phyloP scores from a whole-genome alignment of 2,329 filamentous ascomycete species.

The Ceratocystis alfenasii region DNA sequence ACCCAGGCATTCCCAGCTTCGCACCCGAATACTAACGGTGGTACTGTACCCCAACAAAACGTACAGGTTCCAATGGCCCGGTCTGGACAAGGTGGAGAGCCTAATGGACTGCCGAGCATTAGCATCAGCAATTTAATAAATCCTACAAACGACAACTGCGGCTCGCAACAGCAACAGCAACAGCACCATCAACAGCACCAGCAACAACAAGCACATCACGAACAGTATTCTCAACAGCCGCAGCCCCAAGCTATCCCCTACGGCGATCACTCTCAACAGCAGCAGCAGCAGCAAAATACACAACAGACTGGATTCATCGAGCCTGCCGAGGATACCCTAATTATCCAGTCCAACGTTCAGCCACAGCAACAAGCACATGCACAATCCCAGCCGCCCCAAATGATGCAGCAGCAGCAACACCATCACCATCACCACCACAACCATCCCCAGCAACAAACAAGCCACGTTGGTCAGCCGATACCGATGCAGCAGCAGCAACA shows the following conservation, averaged over 20 bases:
- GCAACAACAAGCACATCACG: constrained; percentile 17
- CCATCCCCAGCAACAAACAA: constrained; percentile 50
- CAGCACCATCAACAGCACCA: constrained; percentile 19
- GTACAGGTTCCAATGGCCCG: constrained; percentile 8
- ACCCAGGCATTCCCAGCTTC: constrained; percentile 8
- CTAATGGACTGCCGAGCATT: constrained; percentile 27
- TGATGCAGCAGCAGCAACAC: constrained; percentile 15
- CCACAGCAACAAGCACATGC: constrained; percentile 20
- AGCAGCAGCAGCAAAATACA: constrained; percentile 38
- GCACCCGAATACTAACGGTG: constrained; percentile 3
- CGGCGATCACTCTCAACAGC: constrained; percentile 28
- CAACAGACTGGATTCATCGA: constrained; percentile 19
- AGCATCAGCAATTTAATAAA: constrained; percentile 27
- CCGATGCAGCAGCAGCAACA: constrained; percentile 18
- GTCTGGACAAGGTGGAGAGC: constrained; percentile 16
- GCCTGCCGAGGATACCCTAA: constrained; percentile 22
- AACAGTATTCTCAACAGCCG: not conserved
- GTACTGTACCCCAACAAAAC: constrained; percentile 6
- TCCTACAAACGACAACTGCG: constrained; percentile 19
- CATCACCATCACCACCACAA: too few relatives aligned
- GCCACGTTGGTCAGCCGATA: constrained; percentile 13
- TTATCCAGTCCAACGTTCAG: constrained; percentile 26
- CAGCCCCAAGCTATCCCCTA: not conserved
- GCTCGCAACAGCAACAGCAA: constrained; percentile 24
- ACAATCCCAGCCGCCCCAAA: constrained; percentile 25